Evolutionary conservation across 2,329 filamentous ascomycete genomes (phyloP).

Genomic region (Cryphonectria radicalis): DNA sequence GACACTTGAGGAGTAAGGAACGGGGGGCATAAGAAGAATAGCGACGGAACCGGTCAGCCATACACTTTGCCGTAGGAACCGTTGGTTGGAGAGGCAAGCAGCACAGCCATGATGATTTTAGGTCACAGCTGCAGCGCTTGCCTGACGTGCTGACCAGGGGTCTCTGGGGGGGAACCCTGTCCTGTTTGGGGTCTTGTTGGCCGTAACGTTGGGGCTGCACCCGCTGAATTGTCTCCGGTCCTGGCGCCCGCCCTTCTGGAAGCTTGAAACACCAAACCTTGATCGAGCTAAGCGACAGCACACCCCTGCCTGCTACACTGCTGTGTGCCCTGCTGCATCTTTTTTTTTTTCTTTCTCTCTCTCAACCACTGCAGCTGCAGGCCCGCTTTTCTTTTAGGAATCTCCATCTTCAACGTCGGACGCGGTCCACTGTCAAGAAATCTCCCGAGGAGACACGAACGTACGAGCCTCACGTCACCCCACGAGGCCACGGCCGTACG

Average conservation of each 20-base stretch:
- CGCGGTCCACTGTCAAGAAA: slow-evolving; percentile 17
- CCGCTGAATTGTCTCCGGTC: neutral
- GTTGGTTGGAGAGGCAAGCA: neutral
- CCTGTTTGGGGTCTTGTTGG: neutral
- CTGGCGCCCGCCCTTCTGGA: neutral
- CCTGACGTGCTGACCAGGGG: slow-evolving; percentile 6
- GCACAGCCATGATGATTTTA: slow-evolving; percentile 21
- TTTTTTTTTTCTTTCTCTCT: neutral
- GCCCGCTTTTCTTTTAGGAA: slow-evolving; percentile 1
- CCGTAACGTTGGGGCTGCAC: neutral
- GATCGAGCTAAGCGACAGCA: neutral
- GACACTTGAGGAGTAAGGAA: neutral
- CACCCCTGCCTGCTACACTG: neutral
- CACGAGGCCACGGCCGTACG: slow-evolving; percentile 15
- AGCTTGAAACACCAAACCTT: neutral
- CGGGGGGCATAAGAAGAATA: neutral
- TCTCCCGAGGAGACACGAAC: slow-evolving; percentile 12
- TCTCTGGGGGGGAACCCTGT: neutral
- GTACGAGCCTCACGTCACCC: slow-evolving; percentile 21
- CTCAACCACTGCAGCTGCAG: neutral
- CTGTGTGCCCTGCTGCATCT: neutral
- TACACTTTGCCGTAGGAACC: neutral
- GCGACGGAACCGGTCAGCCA: slow-evolving; percentile 13
- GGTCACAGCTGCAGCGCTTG: neutral
- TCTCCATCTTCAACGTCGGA: slow-evolving; percentile 18